phyloP scores from a whole-genome alignment of 805 yeast species.

The Martiniozyma abietophila region DNA sequence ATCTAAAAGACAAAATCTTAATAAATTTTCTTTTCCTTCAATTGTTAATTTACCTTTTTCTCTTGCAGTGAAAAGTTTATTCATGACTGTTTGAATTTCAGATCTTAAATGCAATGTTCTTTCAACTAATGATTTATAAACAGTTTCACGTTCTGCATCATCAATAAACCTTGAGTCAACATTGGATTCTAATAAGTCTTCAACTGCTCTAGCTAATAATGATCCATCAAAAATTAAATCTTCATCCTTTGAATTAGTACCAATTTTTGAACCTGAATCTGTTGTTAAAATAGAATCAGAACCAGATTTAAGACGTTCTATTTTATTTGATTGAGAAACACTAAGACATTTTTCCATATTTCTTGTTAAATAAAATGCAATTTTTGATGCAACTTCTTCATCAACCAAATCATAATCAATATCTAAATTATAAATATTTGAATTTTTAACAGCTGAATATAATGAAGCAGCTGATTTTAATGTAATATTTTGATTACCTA shows the following conservation, averaged over 20 bases:
- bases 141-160: conserved; percentile 32
- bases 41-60: conserved; percentile 37
- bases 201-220: conserved; percentile 64
- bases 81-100: conserved; percentile 45
- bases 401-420: conserved; percentile 41
- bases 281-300: conserved; percentile 18
- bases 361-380: conserved; percentile 48
- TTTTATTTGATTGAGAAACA: conserved; percentile 1
- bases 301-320: background rate
- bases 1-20: conserved; percentile 46
- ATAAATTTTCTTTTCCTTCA: conserved; percentile 46
- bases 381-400: conserved; percentile 43
- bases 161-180: conserved; percentile 17
- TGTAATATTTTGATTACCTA: conserved; percentile 41
- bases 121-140: conserved; percentile 42
- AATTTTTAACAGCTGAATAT: conserved; percentile 40
- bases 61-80: conserved; percentile 37
- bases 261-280: conserved; percentile 5
- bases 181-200: conserved; percentile 42
- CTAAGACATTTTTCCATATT: conserved; percentile 42
- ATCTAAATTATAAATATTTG: conserved; percentile 43
- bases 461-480: conserved; percentile 37
- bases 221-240: conserved; percentile 73
- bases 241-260: conserved; percentile 27
- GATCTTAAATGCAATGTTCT: conserved; percentile 40